These are phyloP conservation scores for Bryum argenteum DNA, from an alignment of 225 moss, liverwort and hornwort genomes.

Conservation along the genomic window DNA sequence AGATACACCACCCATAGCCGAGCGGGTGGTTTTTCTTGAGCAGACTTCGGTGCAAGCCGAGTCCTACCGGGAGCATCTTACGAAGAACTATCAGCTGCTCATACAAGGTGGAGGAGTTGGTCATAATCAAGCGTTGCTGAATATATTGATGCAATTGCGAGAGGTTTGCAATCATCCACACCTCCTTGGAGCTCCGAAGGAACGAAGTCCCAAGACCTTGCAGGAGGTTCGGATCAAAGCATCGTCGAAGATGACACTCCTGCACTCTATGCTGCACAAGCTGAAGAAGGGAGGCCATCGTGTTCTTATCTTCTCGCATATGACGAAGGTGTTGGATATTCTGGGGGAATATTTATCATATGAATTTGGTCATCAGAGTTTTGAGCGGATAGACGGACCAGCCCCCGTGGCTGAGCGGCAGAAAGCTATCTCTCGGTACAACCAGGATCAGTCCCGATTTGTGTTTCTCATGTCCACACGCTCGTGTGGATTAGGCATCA, in stretches of 20 bases:
- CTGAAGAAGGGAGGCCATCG: constrained; percentile 75
- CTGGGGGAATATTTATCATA: constrained; percentile 72
- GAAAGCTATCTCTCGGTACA: constrained; percentile 73
- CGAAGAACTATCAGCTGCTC: constrained; percentile 78
- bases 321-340: constrained; percentile 80
- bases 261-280: constrained; percentile 83
- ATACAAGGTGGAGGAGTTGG: constrained; percentile 30
- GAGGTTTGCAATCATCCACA: constrained; percentile 94
- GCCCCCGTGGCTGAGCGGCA: constrained; percentile 66
- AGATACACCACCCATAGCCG: constrained; percentile 58
- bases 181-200: constrained; percentile 70
- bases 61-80: constrained; percentile 72
- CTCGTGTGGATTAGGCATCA: constrained; percentile 76
- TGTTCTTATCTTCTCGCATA: constrained; percentile 80
- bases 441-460: constrained; percentile 82
- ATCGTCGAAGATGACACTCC: constrained; percentile 80
- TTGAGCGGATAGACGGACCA: constrained; percentile 80
- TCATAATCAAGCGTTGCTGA: constrained; percentile 69
- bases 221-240: constrained; percentile 89
- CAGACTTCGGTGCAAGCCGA: constrained; percentile 79
- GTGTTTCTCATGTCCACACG: constrained; percentile 79
- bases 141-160: constrained; percentile 77
- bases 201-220: constrained; percentile 59
- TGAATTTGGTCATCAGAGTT: constrained; percentile 69
- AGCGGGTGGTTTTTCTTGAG: constrained; percentile 75